Conservation (phyloP, 805 yeast species). For the Jamesozyma piceae region DNA sequence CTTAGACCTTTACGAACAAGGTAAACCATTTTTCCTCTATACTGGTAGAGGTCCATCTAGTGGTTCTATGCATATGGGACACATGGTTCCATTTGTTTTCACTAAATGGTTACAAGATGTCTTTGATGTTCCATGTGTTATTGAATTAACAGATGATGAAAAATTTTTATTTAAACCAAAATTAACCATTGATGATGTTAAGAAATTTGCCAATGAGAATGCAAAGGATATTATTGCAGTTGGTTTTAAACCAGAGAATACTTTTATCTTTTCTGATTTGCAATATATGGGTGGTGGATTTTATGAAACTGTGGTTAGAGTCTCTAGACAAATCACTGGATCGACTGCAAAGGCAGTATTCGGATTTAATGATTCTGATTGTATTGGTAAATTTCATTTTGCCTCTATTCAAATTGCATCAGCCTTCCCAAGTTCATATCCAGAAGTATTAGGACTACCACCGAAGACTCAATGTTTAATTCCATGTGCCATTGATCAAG, state of each 20-base stretch:
- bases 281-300: constrained; percentile 88
- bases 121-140: constrained; percentile 88
- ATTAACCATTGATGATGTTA: constrained; percentile 81
- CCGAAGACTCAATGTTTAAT: constrained; percentile 90
- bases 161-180: constrained; percentile 90
- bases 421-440: constrained; percentile 93
- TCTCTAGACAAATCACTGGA: constrained; percentile 89
- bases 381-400: constrained; percentile 90
- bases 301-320: constrained; percentile 88
- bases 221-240: constrained; percentile 89
- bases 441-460: constrained; percentile 79
- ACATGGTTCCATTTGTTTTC: constrained; percentile 88
- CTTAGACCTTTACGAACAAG: constrained; percentile 83
- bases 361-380: constrained; percentile 90
- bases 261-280: constrained; percentile 89
- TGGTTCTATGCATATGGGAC: constrained; percentile 93
- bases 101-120: constrained; percentile 98
- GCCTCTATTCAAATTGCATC: constrained; percentile 95
- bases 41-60: constrained; percentile 97
- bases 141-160: constrained; percentile 94
- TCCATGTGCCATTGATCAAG: constrained; percentile 99
- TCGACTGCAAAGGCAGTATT: constrained; percentile 96
- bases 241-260: constrained; percentile 90
- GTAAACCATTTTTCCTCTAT: constrained; percentile 88
- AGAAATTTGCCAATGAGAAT: constrained; percentile 67